These are phyloP conservation scores for Leucogyrophana mollusca DNA, from an alignment of 768 basidiomycete species.

Conservation along the genomic window DNA sequence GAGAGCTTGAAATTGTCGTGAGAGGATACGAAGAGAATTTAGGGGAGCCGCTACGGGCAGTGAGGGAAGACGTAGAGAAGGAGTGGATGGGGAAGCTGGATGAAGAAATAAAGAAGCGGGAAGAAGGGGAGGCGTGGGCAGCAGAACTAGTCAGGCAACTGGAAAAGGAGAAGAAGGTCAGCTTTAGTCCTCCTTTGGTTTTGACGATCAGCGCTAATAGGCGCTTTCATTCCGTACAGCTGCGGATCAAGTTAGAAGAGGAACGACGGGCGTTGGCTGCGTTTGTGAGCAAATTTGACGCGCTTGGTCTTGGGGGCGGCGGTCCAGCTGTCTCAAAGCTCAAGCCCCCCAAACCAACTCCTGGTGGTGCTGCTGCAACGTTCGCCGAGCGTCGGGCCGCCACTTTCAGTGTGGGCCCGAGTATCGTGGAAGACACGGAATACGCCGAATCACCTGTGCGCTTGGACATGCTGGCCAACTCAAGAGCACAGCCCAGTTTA, in stretches of 20 bases:
- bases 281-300: slow-evolving; percentile 82
- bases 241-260: slow-evolving; percentile 65
- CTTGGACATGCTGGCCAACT: slow-evolving; percentile 34
- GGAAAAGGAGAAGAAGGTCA: slow-evolving; percentile 75
- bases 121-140: slow-evolving; percentile 74
- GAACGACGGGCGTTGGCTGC: slow-evolving; percentile 76
- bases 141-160: slow-evolving; percentile 71
- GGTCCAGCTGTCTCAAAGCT: slow-evolving; percentile 38
- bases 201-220: neutral
- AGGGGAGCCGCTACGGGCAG: slow-evolving; percentile 62
- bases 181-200: slow-evolving; percentile 14
- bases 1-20: slow-evolving; percentile 73
- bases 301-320: slow-evolving; percentile 53
- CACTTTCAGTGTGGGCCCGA: slow-evolving; percentile 22
- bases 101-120: slow-evolving; percentile 54
- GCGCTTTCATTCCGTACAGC: slow-evolving; percentile 28
- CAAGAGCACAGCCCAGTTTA: slow-evolving; percentile 45
- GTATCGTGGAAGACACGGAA: slow-evolving; percentile 33
- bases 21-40: slow-evolving; percentile 72
- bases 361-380: slow-evolving; percentile 49
- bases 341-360: slow-evolving; percentile 47
- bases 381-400: slow-evolving; percentile 43
- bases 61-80: slow-evolving; percentile 71
- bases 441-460: slow-evolving; percentile 49
- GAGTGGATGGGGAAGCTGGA: slow-evolving; percentile 67